phyloP scores from a whole-genome alignment of 441 rosid genomes.

The Jatropha podagrica region DNA sequence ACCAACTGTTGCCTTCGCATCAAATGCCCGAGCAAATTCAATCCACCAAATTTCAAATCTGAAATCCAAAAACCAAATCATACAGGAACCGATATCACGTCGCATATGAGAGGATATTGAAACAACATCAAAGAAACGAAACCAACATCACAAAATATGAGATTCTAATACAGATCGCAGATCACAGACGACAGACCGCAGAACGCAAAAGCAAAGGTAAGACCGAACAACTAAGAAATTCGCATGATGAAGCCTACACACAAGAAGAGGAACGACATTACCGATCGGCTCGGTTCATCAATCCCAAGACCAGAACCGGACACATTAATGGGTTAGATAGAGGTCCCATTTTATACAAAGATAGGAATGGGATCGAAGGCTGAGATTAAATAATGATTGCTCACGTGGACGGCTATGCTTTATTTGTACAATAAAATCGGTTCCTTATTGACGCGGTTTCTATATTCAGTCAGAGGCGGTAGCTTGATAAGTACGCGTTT shows the following conservation, averaged over 20 bases:
- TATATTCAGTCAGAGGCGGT: neutral
- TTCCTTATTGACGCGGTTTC: neutral
- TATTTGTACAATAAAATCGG: neutral
- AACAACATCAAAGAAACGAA: too few species aligned
- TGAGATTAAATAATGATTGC: neutral
- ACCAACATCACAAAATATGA: neutral
- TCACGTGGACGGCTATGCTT: neutral
- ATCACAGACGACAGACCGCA: neutral
- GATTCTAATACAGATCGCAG: neutral
- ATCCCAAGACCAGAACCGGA: neutral
- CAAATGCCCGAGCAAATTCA: too few species aligned
- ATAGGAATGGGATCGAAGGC: neutral
- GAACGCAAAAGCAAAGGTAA: neutral
- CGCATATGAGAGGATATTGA: too few species aligned
- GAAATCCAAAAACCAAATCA: neutral
- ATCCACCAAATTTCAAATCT: too few species aligned
- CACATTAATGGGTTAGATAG: too few species aligned
- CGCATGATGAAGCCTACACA: too few species aligned
- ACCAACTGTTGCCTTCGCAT: too few species aligned
- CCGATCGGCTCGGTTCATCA: neutral
- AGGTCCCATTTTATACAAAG: neutral
- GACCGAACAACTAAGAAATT: neutral
- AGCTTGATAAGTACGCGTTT: neutral
- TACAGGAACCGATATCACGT: neutral
- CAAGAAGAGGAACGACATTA: neutral